Conservation (phyloP, 192 early-diverging fungal species). For the Rhizophagus clarus region DNA sequence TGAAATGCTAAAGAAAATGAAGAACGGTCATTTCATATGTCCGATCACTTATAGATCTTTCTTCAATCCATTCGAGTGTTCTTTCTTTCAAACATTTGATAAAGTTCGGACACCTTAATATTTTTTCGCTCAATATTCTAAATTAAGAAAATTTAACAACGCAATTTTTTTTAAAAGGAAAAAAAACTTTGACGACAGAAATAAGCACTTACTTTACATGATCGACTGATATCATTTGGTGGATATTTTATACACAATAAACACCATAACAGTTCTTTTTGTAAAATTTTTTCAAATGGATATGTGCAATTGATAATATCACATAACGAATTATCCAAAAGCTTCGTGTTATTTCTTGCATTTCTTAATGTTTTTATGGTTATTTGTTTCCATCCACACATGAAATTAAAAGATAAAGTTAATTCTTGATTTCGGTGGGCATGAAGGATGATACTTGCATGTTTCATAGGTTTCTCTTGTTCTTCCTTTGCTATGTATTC, state of each 20-base stretch:
- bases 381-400: conserved; percentile 32
- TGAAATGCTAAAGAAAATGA: conserved; percentile 27
- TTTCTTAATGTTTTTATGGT: conserved; percentile 22
- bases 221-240: not conserved
- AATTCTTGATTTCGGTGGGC: conserved; percentile 7
- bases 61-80: conserved; percentile 16
- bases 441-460: conserved; percentile 32
- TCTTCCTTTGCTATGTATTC: not conserved
- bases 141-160: not conserved
- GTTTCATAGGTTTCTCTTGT: not conserved
- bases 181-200: not conserved
- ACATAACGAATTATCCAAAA: conserved; percentile 8
- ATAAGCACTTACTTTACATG: conserved; percentile 16
- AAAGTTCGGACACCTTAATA: not conserved
- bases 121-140: not conserved
- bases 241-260: conserved; percentile 33
- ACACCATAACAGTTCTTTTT: conserved; percentile 30
- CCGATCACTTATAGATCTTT: conserved; percentile 4
- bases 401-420: conserved; percentile 29
- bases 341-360: conserved; percentile 14
- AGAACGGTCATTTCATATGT: not conserved
- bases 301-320: conserved; percentile 11
- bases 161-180: too few relatives aligned
- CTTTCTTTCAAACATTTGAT: not conserved
- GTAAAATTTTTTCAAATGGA: conserved; percentile 31